Conservation (phyloP, 2,329 filamentous ascomycete genomes). For the Penicillium sp. region DNA sequence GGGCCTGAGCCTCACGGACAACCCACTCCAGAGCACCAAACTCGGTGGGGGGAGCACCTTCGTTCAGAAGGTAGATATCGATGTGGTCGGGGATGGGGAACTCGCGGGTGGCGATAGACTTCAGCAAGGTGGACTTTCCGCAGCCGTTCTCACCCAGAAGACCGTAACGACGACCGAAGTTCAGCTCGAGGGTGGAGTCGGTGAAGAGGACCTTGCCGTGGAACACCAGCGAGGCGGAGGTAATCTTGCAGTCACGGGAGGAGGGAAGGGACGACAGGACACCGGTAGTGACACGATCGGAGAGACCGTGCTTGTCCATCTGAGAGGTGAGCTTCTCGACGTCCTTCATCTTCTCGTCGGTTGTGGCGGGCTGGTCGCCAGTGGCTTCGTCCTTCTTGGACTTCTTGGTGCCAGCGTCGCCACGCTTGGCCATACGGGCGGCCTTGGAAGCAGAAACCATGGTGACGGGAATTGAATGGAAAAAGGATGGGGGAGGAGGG, state of each 20-base stretch:
- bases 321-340: constrained; percentile 87
- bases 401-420: constrained; percentile 60
- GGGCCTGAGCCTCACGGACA: constrained; percentile 86
- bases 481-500: constrained; percentile 10
- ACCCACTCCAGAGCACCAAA: constrained; percentile 96
- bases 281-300: constrained; percentile 96
- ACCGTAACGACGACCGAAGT: constrained; percentile 89
- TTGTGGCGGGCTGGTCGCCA: constrained; percentile 66
- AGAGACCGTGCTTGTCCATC: constrained; percentile 93
- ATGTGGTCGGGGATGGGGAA: constrained; percentile 94
- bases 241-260: constrained; percentile 96
- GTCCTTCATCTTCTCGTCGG: constrained; percentile 70
- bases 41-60: constrained; percentile 87
- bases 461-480: constrained; percentile 26
- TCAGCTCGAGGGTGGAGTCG: constrained; percentile 90
- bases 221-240: constrained; percentile 88
- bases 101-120: constrained; percentile 89
- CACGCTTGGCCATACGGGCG: constrained; percentile 65
- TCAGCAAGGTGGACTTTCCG: constrained; percentile 96
- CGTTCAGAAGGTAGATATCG: constrained; percentile 97
- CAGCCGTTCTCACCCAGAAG: constrained; percentile 98
- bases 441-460: constrained; percentile 71
- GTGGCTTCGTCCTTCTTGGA: constrained; percentile 57
- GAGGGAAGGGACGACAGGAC: constrained; percentile 80
- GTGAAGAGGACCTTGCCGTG: constrained; percentile 95